phyloP scores from a whole-genome alignment of 1,284 basidiomycete species.

The Stereum hirsutum region DNA sequence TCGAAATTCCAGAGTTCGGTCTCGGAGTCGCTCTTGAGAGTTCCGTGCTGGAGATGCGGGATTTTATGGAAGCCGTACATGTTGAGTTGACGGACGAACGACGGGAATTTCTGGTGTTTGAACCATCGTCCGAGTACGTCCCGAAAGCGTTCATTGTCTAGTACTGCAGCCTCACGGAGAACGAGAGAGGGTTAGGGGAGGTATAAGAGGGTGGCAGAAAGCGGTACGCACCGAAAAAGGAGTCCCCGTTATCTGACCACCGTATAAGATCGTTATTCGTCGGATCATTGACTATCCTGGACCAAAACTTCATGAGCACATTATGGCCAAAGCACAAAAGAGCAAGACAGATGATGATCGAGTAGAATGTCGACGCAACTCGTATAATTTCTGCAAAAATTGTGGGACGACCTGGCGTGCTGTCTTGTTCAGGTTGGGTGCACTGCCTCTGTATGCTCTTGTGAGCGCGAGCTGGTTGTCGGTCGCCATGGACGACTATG shows the following conservation, averaged over 20 bases:
- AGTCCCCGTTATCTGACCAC: conserved; percentile 55
- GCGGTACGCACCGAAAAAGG: conserved; percentile 67
- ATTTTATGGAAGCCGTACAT: conserved; percentile 98
- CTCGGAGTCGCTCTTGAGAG: conserved; percentile 73
- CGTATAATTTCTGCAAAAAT: conserved; percentile 89
- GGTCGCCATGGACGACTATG: conserved; percentile 16
- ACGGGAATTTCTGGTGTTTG: conserved; percentile 93
- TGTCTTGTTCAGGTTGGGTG: conserved; percentile 38
- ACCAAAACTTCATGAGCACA: conserved; percentile 15
- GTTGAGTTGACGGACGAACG: conserved; percentile 94
- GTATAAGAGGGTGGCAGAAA: conserved; percentile 4
- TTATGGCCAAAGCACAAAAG: conserved; percentile 8
- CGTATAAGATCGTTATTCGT: conserved; percentile 49
- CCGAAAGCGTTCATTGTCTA: conserved; percentile 88
- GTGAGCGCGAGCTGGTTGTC: conserved; percentile 41
- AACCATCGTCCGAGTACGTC: conserved; percentile 92
- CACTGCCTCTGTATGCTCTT: conserved; percentile 31
- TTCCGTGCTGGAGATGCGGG: conserved; percentile 92
- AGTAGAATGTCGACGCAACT: too few species aligned
- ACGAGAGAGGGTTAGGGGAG: conserved; percentile 6
- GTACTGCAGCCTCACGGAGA: conserved; percentile 54
- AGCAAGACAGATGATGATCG: conserved; percentile 28
- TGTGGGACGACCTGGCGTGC: conserved; percentile 64
- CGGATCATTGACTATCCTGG: conserved; percentile 57
- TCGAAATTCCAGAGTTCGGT: conserved; percentile 93